Conservation (phyloP, 352 stramenopile species). For the Globisporangium barbulae region DNA sequence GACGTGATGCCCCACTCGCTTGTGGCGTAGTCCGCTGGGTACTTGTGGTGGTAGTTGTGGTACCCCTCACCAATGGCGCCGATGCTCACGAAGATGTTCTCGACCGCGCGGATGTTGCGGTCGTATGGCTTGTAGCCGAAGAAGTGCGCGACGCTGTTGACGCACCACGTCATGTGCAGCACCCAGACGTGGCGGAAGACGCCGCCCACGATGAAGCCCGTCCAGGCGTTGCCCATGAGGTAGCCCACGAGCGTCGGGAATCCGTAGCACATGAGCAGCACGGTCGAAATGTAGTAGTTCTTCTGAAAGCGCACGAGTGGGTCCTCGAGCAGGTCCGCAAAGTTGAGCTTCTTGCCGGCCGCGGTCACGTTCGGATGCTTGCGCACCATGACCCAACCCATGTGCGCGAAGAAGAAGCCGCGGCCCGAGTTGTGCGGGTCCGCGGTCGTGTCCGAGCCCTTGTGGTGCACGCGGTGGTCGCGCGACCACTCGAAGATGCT, state of each 20-base stretch:
- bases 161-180: slow-evolving; percentile 98
- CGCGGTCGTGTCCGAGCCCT: slow-evolving; percentile 94
- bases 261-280: slow-evolving; percentile 97
- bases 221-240: slow-evolving; percentile 91
- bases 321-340: slow-evolving; percentile 93
- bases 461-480: slow-evolving; percentile 99
- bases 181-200: slow-evolving; percentile 95
- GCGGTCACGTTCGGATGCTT: slow-evolving; percentile 93
- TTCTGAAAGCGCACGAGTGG: slow-evolving; percentile 96
- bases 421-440: slow-evolving; percentile 95
- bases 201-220: slow-evolving; percentile 95
- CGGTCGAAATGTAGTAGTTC: slow-evolving; percentile 84
- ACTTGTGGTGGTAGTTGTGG: slow-evolving; percentile 98
- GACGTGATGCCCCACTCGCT: slow-evolving; percentile 95
- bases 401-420: slow-evolving; percentile 99
- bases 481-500: slow-evolving; percentile 98
- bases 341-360: slow-evolving; percentile 92
- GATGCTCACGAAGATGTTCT: slow-evolving; percentile 97
- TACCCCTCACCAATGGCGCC: slow-evolving; percentile 96
- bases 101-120: slow-evolving; percentile 90
- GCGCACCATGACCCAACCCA: slow-evolving; percentile 98
- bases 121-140: slow-evolving; percentile 99
- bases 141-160: slow-evolving; percentile 98
- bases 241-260: slow-evolving; percentile 91
- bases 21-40: slow-evolving; percentile 98